Evolutionary conservation across 2,329 filamentous ascomycete species (phyloP).

Genomic region (Diplodia mutila): DNA sequence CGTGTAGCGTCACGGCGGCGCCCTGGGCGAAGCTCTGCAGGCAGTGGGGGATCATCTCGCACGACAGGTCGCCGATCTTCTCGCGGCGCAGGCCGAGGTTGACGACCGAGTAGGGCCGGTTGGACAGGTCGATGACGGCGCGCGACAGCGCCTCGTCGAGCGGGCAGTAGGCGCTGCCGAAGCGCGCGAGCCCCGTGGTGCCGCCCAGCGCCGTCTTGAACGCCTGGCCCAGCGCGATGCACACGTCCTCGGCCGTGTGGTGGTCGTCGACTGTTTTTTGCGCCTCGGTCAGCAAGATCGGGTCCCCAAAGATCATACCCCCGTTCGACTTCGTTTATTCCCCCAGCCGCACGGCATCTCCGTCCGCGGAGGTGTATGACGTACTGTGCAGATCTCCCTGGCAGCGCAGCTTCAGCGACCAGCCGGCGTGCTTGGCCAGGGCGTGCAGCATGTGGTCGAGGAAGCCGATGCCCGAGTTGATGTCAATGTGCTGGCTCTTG

Average conservation of each 20-base stretch:
- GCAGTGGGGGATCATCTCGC: conserved; percentile 97
- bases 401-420: conserved; percentile 83
- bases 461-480: conserved; percentile 92
- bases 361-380: conserved; percentile 37
- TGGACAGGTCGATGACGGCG: conserved; percentile 92
- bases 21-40: conserved; percentile 91
- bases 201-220: conserved; percentile 80
- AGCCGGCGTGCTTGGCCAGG: conserved; percentile 91
- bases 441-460: conserved; percentile 99
- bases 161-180: conserved; percentile 88
- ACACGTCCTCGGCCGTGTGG: conserved; percentile 95
- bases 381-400: conserved; percentile 88
- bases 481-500: conserved; percentile 80
- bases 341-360: no score
- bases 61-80: conserved; percentile 90
- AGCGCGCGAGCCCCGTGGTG: conserved; percentile 81
- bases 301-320: no score
- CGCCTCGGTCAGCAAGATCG: no score
- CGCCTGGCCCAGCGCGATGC: conserved; percentile 83
- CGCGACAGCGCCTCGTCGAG: conserved; percentile 94
- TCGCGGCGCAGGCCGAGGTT: conserved; percentile 85
- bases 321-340: no score
- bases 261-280: conserved; percentile 95
- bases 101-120: conserved; percentile 83
- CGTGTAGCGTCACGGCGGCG: conserved; percentile 89